Evolutionary conservation across 1,284 basidiomycete genomes (phyloP), one percentile per base, ranked within the genome.

Genomic region (Pisolithus thermaeus): DNA sequence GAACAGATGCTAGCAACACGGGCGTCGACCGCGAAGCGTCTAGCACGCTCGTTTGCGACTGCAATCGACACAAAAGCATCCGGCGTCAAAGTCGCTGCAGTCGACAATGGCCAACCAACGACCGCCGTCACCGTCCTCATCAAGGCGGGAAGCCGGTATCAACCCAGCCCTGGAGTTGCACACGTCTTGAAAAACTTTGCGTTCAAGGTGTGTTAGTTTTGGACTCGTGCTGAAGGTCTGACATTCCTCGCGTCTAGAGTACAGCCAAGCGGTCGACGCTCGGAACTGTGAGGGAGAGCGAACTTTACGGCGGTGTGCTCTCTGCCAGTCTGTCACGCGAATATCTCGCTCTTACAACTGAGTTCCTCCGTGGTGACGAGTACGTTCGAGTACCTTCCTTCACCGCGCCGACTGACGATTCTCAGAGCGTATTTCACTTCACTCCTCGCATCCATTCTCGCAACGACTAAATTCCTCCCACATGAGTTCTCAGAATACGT

Each of bases 291-390:
- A 86, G 96, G 59, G 93, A 97, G 72, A 84, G 90, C 55, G 96
- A 99, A 73, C 80, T 97, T 50, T 91, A 92, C 70, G 97, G 96
- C 56, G 96, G 95, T 68, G 82, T 96, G 51, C 80, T 99, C 59
- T 94, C 92, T 44, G 77, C 93, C 53, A 86, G 81, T 58, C 76
- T 98, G 60, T 82, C 87, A 39, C 79, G 95, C 62, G 96, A 99
- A 76, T 87, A 97, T 73, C 80, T 99, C 45, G 84, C 92, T 58
- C 74, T 95, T 62, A 96, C 90, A 45, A 93, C 96, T 56, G 94
- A 98, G 69, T 99, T 98, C 75, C 74, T 98, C 61, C 84, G 87
- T 56, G 95, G 92, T 49, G 93, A 99, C 70, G 96, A 98, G 95
- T 97, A 71, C 76, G 92, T 90, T 18, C 39, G 12, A 7, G 9